Evolutionary conservation across 2,329 filamentous ascomycete species (phyloP), one percentile per base, ranked within the genome.

Genomic region (Aureobasidium musti): DNA sequence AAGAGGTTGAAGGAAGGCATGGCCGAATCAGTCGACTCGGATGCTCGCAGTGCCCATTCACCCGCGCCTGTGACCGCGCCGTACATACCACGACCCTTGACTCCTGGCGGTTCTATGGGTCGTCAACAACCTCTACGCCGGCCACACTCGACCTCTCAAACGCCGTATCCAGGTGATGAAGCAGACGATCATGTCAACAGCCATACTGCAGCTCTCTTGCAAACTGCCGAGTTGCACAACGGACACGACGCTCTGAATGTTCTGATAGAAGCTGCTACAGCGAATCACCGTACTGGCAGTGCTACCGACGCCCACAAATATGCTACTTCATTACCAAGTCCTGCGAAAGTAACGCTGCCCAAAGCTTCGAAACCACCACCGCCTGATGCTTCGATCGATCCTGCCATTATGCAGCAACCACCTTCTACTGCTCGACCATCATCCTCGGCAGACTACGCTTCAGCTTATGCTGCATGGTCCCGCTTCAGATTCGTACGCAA

Each of bases 401-500:
- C 69, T n/a, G 65, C 69, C 30, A 66, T 70, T 10, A 68, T 69
- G 43, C 63, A 69, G 47, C 61, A 53, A 19, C 47, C 35, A 7
- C 10, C n/a, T 14, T 28, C 49, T 19, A 45, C 61, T 14, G 65
- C 53, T 19, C 43, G 45, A 4, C 50, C 56, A 13, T 67, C 68
- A 35, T 70, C 72, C 41, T 67, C 73, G 11, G 70, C 73, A n/a
- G 72, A 74, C 43, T 65, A 78, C 75, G 72, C 74, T 49, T 68
- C 69, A 17, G 93, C 93, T 0, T 80, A 97, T 68, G 88, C 87
- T 73, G 90, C 92, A n/a, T 99, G 95, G 95, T 87, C 89, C 1
- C 84, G 92, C 69, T 93, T 97, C 76, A 89, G 93, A 50, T 98
- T 98, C 75, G 94, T 98, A n/a, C 88, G 92, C 64, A 92, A 92